Evolutionary conservation across 108 stramenopile species (phyloP).

Genomic region (Nannochloropsis gaditana): DNA sequence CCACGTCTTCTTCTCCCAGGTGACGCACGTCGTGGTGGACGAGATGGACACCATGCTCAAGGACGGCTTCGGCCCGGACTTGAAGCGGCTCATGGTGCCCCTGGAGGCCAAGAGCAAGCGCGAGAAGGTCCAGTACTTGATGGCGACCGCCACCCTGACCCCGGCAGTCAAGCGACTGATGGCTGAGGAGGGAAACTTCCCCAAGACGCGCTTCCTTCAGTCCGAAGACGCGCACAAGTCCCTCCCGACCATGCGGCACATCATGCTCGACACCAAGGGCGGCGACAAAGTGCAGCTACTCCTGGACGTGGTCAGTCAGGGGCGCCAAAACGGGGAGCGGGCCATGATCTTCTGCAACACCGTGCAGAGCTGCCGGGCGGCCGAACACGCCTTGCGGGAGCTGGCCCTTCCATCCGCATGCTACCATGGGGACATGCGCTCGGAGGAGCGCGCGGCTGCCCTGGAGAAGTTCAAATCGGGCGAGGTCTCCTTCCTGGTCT

Average conservation of each 20-base stretch:
- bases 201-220: conserved; percentile 65
- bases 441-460: conserved; percentile 57
- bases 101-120: conserved; percentile 53
- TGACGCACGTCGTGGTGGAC: conserved; percentile 71
- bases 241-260: conserved; percentile 74
- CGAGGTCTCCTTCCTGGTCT: conserved; percentile 60
- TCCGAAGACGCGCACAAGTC: conserved; percentile 78
- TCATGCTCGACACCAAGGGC: conserved; percentile 81
- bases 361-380: conserved; percentile 58
- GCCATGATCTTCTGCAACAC: conserved; percentile 87
- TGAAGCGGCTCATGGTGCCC: conserved; percentile 70
- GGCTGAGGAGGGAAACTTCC: conserved; percentile 26
- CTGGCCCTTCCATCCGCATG: conserved; percentile 55
- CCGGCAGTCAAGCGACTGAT: conserved; percentile 64
- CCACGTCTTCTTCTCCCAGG: conserved; percentile 66
- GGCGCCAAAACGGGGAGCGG: conserved; percentile 30
- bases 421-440: conserved; percentile 75
- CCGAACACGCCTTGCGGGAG: conserved; percentile 64
- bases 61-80: conserved; percentile 85
- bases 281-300: conserved; percentile 72
- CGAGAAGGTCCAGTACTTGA: conserved; percentile 60
- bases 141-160: conserved; percentile 95
- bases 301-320: conserved; percentile 64
- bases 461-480: conserved; percentile 51
- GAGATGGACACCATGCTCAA: conserved; percentile 98